Evolutionary conservation across 371 early-diverging fungal species (phyloP), one percentile per base, ranked within the genome.

Genomic region (Quaeritorhiza haematococci): DNA sequence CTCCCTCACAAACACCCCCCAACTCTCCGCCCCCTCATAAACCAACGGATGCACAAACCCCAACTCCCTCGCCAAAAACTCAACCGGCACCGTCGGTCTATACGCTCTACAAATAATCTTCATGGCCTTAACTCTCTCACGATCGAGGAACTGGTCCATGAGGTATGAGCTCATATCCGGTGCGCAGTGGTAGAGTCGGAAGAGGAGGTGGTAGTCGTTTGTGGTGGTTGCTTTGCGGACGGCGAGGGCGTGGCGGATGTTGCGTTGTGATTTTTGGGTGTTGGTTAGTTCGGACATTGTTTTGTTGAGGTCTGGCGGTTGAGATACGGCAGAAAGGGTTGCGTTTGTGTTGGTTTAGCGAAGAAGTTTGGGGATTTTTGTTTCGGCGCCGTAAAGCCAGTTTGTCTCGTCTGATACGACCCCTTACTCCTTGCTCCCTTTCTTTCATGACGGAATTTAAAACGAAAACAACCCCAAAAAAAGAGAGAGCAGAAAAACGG

Each of bases 111-210:
- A 51, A 1, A 75, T 55, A 7, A 54, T 53, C 38, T 50, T 54
- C 46, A 72, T 38, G 15, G 91, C 88, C 27, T 78, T 70, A 21
- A 89, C 73, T 21, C 97, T 80, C 64, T 91, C 93, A 32, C 95
- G 84, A 48, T 85, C 88, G 5, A 88, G 63, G 71, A 95, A 93
- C 35, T 90, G 86, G 69, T 93, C 90, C 81, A 96, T 91, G 41
- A 96, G 67, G 66, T 87, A 90, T 10, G 69, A 78, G 29, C 87
- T 82, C 87, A 91, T 86, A 64, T 91, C 86, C n/a, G 94, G 94
- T 4, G 91, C 84, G 8, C 49, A 53, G 38, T 60, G 64, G 64
- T 92, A 94, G 33, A 93, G 78, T 45, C 66, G 55, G 71, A 95
- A 96, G 59, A 94, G 80, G 30, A 69, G 62, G 67, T 87, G 86